Percentiles rank a stretch among this genome's conserved stretches.
Evolutionary conservation across 352 stramenopile species (phyloP).

Genomic region (Pythium biforme): DNA sequence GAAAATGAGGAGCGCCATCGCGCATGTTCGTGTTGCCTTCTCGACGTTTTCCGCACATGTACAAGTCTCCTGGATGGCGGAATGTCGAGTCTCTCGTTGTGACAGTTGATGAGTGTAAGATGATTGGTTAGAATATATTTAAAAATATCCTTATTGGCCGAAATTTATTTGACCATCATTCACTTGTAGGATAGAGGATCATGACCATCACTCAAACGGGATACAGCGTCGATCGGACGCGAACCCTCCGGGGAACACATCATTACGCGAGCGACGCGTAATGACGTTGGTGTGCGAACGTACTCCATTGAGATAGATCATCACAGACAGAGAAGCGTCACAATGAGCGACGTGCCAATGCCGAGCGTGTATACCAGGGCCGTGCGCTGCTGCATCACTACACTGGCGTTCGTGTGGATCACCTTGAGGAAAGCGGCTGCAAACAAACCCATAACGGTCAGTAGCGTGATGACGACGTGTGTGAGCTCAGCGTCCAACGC

Average conservation of each 20-base stretch:
- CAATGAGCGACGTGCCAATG: neutral
- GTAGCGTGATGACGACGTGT: slow-evolving; percentile 1
- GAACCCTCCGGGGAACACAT: too few relatives aligned
- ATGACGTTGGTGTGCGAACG: neutral
- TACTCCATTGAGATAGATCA: too few relatives aligned
- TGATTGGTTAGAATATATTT: slow-evolving; percentile 7
- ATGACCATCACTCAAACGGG: slow-evolving; percentile 16
- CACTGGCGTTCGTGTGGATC: too few relatives aligned
- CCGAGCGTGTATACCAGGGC: neutral
- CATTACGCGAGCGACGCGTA: slow-evolving; percentile 3
- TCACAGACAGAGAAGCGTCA: neutral
- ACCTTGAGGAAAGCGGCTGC: neutral
- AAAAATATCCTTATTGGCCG: neutral
- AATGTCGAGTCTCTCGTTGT: too few relatives aligned
- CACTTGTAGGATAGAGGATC: neutral
- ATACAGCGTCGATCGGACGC: too few relatives aligned
- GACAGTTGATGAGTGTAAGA: neutral
- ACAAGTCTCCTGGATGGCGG: too few relatives aligned
- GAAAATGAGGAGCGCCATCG: slow-evolving; percentile 3
- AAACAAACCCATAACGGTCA: neutral
- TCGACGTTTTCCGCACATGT: too few relatives aligned
- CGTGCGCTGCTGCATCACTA: too few relatives aligned
- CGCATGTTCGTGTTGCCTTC: neutral
- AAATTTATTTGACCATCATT: slow-evolving; percentile 7
- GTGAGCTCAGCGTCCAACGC: neutral